phyloP scores from a whole-genome alignment of 345 rosid species.

The Ailanthus altissimus region DNA sequence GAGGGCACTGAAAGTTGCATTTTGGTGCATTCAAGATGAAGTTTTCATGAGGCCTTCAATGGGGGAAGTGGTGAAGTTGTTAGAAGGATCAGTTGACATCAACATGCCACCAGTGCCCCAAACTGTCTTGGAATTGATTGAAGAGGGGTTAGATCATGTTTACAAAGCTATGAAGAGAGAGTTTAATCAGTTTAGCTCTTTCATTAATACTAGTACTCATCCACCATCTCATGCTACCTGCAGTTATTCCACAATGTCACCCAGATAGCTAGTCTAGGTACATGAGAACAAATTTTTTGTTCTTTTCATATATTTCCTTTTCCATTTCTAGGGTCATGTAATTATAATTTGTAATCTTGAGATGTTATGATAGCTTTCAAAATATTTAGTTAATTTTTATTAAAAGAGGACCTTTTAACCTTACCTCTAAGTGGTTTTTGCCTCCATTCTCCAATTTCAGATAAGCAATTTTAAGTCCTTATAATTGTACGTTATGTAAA shows the following conservation, averaged over 20 bases:
- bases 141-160: conserved; percentile 84
- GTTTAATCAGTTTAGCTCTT: conserved; percentile 54
- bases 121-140: conserved; percentile 68
- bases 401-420: neutral
- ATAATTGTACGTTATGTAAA: too few species aligned
- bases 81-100: conserved; percentile 59
- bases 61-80: conserved; percentile 75
- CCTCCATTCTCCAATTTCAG: neutral
- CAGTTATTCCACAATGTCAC: conserved; percentile 89
- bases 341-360: neutral
- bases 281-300: neutral
- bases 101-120: conserved; percentile 82
- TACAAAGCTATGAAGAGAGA: conserved; percentile 86
- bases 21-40: conserved; percentile 81
- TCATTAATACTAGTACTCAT: conserved; percentile 39
- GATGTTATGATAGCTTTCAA: neutral
- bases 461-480: too few species aligned
- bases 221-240: conserved; percentile 73
- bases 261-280: conserved; percentile 44
- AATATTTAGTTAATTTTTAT: neutral
- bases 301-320: neutral
- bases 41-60: conserved; percentile 61
- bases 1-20: conserved; percentile 59
- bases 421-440: neutral
- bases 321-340: neutral